These are phyloP conservation scores for Aspergillus sp. DNA, from an alignment of 2,329 filamentous ascomycete species.

Conservation along the genomic window DNA sequence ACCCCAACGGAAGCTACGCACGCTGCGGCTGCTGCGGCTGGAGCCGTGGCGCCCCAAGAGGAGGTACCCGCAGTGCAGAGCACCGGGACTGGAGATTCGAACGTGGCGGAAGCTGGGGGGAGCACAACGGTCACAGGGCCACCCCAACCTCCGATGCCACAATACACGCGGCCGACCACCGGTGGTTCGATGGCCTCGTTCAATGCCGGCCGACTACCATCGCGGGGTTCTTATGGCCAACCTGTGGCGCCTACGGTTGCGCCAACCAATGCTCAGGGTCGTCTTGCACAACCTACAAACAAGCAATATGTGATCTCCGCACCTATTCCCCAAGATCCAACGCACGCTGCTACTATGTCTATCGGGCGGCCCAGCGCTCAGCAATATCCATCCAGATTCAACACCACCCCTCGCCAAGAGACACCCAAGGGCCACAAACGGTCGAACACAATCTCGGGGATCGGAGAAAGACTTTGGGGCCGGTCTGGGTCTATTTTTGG, in stretches of 20 bases:
- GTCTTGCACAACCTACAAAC: slow-evolving; percentile 72
- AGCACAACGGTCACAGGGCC: slow-evolving; percentile 28
- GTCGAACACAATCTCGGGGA: slow-evolving; percentile 69
- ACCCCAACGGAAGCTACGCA: slow-evolving; percentile 35
- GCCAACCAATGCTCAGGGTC: slow-evolving; percentile 80
- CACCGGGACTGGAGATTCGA: slow-evolving; percentile 7
- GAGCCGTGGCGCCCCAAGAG: slow-evolving; percentile 1
- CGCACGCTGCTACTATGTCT: slow-evolving; percentile 44
- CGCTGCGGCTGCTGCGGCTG: slow-evolving; percentile 26
- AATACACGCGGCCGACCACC: slow-evolving; percentile 63
- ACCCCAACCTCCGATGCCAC: slow-evolving; percentile 34
- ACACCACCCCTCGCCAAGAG: slow-evolving; percentile 47
- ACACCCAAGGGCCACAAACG: slow-evolving; percentile 53
- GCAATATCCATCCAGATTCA: slow-evolving; percentile 53
- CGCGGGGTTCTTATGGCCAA: slow-evolving; percentile 76
- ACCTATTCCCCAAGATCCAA: slow-evolving; percentile 53
- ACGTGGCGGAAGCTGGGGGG: slow-evolving; percentile 7
- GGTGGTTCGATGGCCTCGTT: slow-evolving; percentile 70
- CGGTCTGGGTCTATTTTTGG: slow-evolving; percentile 76
- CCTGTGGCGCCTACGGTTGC: slow-evolving; percentile 81
- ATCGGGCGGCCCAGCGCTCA: slow-evolving; percentile 56
- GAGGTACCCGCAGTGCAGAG: slow-evolving; percentile 4
- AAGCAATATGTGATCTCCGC: slow-evolving; percentile 67
- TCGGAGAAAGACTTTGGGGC: slow-evolving; percentile 78
- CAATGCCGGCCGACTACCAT: slow-evolving; percentile 57